These are phyloP conservation scores for Hortaea werneckii DNA, from an alignment of 2,329 filamentous ascomycete genomes.

Conservation along the genomic window DNA sequence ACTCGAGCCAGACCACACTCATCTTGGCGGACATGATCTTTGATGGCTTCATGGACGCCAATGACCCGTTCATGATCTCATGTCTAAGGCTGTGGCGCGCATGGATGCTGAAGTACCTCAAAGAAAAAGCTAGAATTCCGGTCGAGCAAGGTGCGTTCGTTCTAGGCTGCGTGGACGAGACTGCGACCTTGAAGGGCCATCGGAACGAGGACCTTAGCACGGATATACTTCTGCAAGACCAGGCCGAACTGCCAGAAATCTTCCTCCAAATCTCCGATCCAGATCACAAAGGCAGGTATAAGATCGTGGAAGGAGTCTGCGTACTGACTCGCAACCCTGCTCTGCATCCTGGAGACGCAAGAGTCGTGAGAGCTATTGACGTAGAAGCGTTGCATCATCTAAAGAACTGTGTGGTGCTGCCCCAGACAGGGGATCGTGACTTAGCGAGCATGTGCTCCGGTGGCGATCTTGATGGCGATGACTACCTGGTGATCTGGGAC, in stretches of 20 bases:
- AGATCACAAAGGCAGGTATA: constrained; percentile 40
- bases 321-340: constrained; percentile 87
- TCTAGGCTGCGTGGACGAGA: constrained; percentile 83
- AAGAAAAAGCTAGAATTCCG: constrained; percentile 81
- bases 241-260: constrained; percentile 63
- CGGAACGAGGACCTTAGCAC: constrained; percentile 21
- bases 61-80: constrained; percentile 74
- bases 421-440: constrained; percentile 71
- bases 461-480: constrained; percentile 90
- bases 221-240: background rate
- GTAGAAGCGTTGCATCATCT: constrained; percentile 63
- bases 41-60: constrained; percentile 63
- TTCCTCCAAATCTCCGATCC: constrained; percentile 69
- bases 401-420: constrained; percentile 78
- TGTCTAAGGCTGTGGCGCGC: constrained; percentile 75
- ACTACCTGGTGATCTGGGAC: constrained; percentile 94
- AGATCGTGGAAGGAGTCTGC: constrained; percentile 65
- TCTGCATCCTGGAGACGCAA: constrained; percentile 82
- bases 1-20: constrained; percentile 74
- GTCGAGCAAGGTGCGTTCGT: constrained; percentile 79
- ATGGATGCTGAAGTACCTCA: constrained; percentile 81
- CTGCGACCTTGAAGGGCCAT: constrained; percentile 62
- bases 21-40: constrained; percentile 64
- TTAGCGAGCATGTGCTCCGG: constrained; percentile 92
- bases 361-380: constrained; percentile 77